These are phyloP conservation scores for Vanilla planifolia DNA, from an alignment of 106 monocot genomes.

Conservation along the genomic window DNA sequence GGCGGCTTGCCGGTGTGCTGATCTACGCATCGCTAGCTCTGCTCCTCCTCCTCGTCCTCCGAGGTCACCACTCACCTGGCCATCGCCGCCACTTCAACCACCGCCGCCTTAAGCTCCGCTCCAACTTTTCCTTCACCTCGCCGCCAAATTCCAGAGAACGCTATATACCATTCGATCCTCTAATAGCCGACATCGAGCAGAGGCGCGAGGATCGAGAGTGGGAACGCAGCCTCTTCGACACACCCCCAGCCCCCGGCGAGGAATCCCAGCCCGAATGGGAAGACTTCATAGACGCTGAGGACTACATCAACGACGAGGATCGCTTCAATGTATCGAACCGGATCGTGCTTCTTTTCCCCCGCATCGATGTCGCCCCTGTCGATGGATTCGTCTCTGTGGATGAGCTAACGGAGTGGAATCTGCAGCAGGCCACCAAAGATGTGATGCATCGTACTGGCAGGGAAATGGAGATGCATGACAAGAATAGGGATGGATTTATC, in stretches of 20 bases:
- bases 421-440: conserved; percentile 49
- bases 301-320: conserved; percentile 81
- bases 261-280: conserved; percentile 91
- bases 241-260: conserved; percentile 41
- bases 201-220: conserved; percentile 64
- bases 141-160: not conserved
- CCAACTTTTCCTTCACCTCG: conserved; percentile 12
- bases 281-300: conserved; percentile 78
- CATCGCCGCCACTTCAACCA: conserved; percentile 16
- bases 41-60: conserved; percentile 35
- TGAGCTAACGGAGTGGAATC: conserved; percentile 82
- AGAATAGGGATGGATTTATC: conserved; percentile 71
- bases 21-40: conserved; percentile 39
- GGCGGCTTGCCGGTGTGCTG: conserved; percentile 4
- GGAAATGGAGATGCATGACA: conserved; percentile 81
- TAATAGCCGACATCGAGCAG: conserved; percentile 60
- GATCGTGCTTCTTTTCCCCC: conserved; percentile 59
- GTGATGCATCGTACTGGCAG: conserved; percentile 57
- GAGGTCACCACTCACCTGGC: conserved; percentile 13
- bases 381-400: conserved; percentile 52
- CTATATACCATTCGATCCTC: conserved; percentile 67
- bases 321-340: conserved; percentile 75
- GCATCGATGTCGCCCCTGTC: conserved; percentile 50
- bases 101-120: conserved; percentile 59
- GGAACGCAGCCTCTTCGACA: conserved; percentile 50